Evolutionary conservation across 495 filamentous ascomycete species (phyloP).

Genomic region (Durotheca rogersii): DNA sequence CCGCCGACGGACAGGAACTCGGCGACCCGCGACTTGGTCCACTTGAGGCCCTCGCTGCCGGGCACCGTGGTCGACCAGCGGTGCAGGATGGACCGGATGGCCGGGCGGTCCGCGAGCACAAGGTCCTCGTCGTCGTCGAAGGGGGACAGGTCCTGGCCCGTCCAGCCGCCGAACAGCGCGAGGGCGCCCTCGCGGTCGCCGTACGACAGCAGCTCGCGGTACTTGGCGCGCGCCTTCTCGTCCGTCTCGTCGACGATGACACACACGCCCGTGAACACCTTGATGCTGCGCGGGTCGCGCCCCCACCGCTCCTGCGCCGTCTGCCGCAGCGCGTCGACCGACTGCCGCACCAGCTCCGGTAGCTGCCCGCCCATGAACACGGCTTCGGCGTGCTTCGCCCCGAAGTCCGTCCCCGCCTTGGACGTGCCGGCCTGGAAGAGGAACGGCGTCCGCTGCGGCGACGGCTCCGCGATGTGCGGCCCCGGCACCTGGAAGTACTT

Average conservation of each 20-base stretch:
- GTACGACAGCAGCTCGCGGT: slow-evolving; percentile 48
- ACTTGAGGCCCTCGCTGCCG: slow-evolving; percentile 40
- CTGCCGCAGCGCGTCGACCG: slow-evolving; percentile 52
- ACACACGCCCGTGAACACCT: slow-evolving; percentile 55
- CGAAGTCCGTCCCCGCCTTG: slow-evolving; percentile 58
- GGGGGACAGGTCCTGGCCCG: slow-evolving; percentile 51
- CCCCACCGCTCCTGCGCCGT: slow-evolving; percentile 45
- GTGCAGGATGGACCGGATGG: slow-evolving; percentile 45
- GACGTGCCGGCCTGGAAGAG: slow-evolving; percentile 60
- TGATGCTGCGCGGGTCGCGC: slow-evolving; percentile 51
- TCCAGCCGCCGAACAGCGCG: slow-evolving; percentile 60
- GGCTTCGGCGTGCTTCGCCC: slow-evolving; percentile 56
- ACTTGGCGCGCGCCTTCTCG: slow-evolving; percentile 56
- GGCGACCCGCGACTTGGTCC: slow-evolving; percentile 56
- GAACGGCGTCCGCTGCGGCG: slow-evolving; percentile 60
- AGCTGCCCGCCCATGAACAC: slow-evolving; percentile 55
- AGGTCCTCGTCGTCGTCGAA: slow-evolving; percentile 59
- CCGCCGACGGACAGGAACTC: slow-evolving; percentile 57
- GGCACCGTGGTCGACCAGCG: slow-evolving; percentile 44
- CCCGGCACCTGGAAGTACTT: slow-evolving; percentile 64
- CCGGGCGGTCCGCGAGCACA: slow-evolving; percentile 54
- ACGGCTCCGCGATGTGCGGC: slow-evolving; percentile 59
- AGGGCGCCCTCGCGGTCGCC: slow-evolving; percentile 56
- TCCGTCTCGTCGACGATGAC: slow-evolving; percentile 55
- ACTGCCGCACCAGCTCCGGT: slow-evolving; percentile 49